These are phyloP conservation scores for Polyporus tsugae DNA, from an alignment of 1,284 basidiomycete species.

Conservation along the genomic window DNA sequence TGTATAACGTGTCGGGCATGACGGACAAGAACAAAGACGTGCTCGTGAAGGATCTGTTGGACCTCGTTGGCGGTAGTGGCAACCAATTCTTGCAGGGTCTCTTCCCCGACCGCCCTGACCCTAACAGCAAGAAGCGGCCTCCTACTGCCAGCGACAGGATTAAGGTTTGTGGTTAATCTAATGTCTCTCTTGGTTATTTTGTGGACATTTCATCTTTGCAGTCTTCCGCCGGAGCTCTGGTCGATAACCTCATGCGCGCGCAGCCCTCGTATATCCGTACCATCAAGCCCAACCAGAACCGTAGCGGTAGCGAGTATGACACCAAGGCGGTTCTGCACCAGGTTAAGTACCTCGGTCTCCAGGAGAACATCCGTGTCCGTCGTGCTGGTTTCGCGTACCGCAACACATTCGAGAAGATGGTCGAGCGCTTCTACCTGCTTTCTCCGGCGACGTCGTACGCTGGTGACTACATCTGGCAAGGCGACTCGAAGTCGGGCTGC, in stretches of 20 bases:
- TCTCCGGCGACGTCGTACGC: conserved; percentile 97
- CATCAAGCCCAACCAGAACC: conserved; percentile 99
- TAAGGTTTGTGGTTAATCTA: conserved; percentile 62
- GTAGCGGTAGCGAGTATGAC: conserved; percentile 93
- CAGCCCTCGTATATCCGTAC: conserved; percentile 99
- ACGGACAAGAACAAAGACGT: conserved; percentile 99
- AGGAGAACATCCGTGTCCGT: conserved; percentile 98
- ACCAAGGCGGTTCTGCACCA: conserved; percentile 96
- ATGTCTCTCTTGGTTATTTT: background rate
- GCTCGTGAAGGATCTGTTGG: conserved; percentile 93
- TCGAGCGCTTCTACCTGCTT: conserved; percentile 96
- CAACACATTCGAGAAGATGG: conserved; percentile 99
- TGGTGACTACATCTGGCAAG: conserved; percentile 98
- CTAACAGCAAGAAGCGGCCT: conserved; percentile 97
- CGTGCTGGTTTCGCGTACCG: conserved; percentile 98
- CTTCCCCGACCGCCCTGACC: conserved; percentile 96
- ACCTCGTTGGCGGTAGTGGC: conserved; percentile 83
- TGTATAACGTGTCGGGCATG: conserved; percentile 98
- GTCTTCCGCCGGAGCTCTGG: conserved; percentile 92
- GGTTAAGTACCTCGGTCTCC: conserved; percentile 98
- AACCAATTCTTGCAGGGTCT: conserved; percentile 89
- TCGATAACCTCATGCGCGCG: conserved; percentile 95
- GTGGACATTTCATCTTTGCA: conserved; percentile 39
- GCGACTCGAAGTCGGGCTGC: conserved; percentile 92
- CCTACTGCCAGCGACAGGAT: conserved; percentile 99